Evolutionary conservation across 2,329 filamentous ascomycete species (phyloP).

Genomic region (Pyricularia sp.): DNA sequence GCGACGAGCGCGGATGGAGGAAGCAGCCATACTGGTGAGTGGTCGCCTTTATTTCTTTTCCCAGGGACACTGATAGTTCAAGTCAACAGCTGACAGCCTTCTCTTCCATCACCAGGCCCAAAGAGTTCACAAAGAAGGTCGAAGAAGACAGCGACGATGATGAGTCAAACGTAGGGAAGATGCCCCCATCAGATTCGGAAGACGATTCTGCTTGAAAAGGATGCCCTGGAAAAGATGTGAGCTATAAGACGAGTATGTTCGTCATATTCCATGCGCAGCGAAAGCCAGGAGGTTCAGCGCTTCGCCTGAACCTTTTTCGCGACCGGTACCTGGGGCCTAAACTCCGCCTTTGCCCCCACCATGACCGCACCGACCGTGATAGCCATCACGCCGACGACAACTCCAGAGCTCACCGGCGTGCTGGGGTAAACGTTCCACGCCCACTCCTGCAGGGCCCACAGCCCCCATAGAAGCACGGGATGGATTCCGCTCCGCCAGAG

Average conservation of each 20-base stretch:
- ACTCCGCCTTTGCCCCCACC: conserved; percentile 41
- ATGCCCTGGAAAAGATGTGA: neutral
- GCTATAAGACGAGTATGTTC: neutral
- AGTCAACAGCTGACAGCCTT: conserved; percentile 11
- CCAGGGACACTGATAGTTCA: neutral
- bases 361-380: conserved; percentile 56
- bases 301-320: neutral
- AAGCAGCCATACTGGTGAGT: conserved; percentile 78
- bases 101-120: conserved; percentile 48
- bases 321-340: conserved; percentile 12
- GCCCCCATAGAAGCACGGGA: conserved; percentile 53
- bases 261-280: neutral
- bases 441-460: conserved; percentile 80
- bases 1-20: conserved; percentile 86
- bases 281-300: neutral
- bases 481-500: conserved; percentile 70
- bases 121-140: conserved; percentile 62
- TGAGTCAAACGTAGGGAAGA: conserved; percentile 71
- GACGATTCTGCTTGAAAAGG: conserved; percentile 37
- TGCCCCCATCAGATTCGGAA: conserved; percentile 76
- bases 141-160: conserved; percentile 59
- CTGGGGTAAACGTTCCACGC: conserved; percentile 95
- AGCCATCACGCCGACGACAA: conserved; percentile 63
- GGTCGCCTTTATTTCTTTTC: neutral
- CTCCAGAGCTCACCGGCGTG: conserved; percentile 41